Evolutionary conservation across 2,329 filamentous ascomycete species (phyloP), one percentile per base, ranked within the genome.

Genomic region (Trichoderma sp.): DNA sequence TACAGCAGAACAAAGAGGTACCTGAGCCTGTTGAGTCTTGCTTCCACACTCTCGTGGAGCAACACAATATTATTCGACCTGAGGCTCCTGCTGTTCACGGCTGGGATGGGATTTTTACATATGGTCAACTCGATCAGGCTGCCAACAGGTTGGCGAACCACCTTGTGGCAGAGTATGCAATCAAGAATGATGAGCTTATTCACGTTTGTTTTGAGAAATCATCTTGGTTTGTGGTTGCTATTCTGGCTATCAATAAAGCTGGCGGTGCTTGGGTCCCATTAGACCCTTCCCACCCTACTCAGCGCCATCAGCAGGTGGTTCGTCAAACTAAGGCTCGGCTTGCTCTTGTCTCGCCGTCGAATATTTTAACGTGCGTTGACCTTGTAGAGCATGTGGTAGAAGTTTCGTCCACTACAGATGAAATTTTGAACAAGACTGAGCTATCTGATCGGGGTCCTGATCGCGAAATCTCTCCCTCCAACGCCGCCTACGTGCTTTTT

Each of bases 201-300:
- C 68, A 71, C 20, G 68, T 71, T 47, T 71, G 68, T 17, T 71
- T 71, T 9, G 68, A 71, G n/a, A 71, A 71, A 12, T 71, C 68
- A 23, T 36, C 66, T 30, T 70, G 65, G 65, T 69, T 70, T 13
- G 26, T 72, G 13, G 58, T 72, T 28, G 65, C 65, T 11, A 59
- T 72, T 11, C 20, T 72, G 8, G 70, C 70, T 3, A 65, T 72
- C 2, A 69, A 69, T 17, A 72, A 72, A 17, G 70, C 70, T 6
- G 70, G 70, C 5, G 70, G 43, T 28, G 70, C 66, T 32, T 72
- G 66, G 65, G 57, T 70, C 7, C 70, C 70, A 7, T 34, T 72
- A 11, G 70, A 72, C 43, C 66, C 70, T 20, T 32, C 47, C 1
- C 68, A 71, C 17, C 68, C 68, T n/a, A 5, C 50, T 28, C 68